Evolutionary conservation across 1,284 basidiomycete species (phyloP), one percentile per base, ranked within the genome.

Genomic region (Coniferiporia sulphurascens): DNA sequence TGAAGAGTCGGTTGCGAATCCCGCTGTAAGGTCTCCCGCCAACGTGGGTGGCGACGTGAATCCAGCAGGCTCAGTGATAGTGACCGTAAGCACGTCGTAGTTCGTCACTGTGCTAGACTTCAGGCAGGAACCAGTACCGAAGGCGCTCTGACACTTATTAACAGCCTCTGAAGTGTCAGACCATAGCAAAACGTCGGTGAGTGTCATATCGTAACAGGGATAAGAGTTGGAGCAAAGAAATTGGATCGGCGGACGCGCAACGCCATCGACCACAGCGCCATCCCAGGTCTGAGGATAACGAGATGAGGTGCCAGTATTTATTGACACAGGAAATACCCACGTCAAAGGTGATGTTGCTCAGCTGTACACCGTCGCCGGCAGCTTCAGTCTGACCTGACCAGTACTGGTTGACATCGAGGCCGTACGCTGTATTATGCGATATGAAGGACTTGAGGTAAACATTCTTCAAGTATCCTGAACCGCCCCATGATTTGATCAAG

Each of bases 401-500:
- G 62, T 69, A 73, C 51, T 71, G 68, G 59, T 74, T 67, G 55
- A 74, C 63, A 58, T 73, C 65, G 45, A 72, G 63, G 2, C 69
- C 72, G 58, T 73, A 74, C 17, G 72, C 72, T 21, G 69, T 70
- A 1, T 67, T 69, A 4, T 67, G 65, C 1, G 68, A 60, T 51
- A 71, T 65, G 66, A 74, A 74, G 63, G 70, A 67, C 58, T 72
- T 60, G 63, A 74, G 69, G 7, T 69, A 59, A 21, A 73, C 71
- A 60, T 73, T 72, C 48, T 60, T 61, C 53, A 74, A 70, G 53
- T 65, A 69, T 7, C 73, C 72, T 13, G 66, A 66, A 13, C 73
- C 73, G 8, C 68, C 65, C 62, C 72, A 70, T 36, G 67, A 68
- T 64, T 74, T 74, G 66, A 74, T 70, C 73, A 74, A 73, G 62